Evolutionary conservation across 768 basidiomycete species (phyloP).

Genomic region (Rhodotorula sphaerocarpa): DNA sequence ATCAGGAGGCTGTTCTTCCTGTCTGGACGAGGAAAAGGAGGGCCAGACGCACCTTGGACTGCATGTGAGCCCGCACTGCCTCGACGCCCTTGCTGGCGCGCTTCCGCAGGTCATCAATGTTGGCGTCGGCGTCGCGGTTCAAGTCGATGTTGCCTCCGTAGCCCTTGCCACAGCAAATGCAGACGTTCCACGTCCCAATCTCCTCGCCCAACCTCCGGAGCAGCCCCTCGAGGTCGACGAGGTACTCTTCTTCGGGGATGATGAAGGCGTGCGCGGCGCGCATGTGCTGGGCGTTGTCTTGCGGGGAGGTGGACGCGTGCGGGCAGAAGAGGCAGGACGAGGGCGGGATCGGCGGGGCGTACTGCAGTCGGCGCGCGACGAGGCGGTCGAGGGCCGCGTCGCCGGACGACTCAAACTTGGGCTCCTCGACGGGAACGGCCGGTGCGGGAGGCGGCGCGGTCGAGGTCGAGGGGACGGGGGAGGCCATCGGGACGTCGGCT

Average conservation of each 20-base stretch:
- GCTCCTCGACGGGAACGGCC: slow-evolving; percentile 1
- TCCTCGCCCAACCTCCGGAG: slow-evolving; percentile 83
- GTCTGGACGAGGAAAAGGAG: no score
- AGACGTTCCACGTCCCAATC: slow-evolving; percentile 83
- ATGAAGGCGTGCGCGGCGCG: slow-evolving; percentile 80
- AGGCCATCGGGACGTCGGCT: slow-evolving; percentile 11
- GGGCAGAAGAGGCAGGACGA: slow-evolving; percentile 81
- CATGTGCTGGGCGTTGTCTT: slow-evolving; percentile 79
- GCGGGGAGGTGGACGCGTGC: slow-evolving; percentile 47
- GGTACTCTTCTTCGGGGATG: slow-evolving; percentile 84
- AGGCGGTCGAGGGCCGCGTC: slow-evolving; percentile 32
- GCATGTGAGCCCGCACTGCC: slow-evolving; percentile 90
- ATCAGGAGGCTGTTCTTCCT: no score
- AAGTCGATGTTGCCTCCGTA: slow-evolving; percentile 64
- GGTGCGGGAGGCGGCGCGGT: slow-evolving; percentile 11
- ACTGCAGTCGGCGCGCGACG: slow-evolving; percentile 36
- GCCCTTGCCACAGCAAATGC: slow-evolving; percentile 67
- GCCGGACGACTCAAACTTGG: slow-evolving; percentile 26
- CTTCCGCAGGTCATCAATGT: slow-evolving; percentile 20
- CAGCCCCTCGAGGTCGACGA: slow-evolving; percentile 73
- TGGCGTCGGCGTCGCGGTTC: slow-evolving; percentile 65
- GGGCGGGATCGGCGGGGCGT: slow-evolving; percentile 45
- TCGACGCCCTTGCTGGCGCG: slow-evolving; percentile 72
- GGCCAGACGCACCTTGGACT: slow-evolving; percentile 63
- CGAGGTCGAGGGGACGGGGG: slow-evolving; percentile 23